Evolutionary conservation across 345 rosid species (phyloP), one percentile per base, ranked within the genome.

Genomic region (Euclidium syriacum): DNA sequence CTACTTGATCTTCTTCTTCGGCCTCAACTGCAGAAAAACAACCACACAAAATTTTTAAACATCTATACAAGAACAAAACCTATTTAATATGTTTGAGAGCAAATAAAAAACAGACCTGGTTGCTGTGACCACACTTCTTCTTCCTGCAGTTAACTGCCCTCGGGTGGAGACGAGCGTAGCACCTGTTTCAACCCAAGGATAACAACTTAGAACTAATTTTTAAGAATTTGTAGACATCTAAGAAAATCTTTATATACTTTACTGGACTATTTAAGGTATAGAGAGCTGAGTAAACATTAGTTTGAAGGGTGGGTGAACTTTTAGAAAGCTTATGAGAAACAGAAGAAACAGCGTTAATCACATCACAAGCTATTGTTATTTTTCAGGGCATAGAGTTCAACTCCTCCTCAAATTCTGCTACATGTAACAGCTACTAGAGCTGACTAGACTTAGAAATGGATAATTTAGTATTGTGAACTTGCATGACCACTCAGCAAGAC

Each of bases 101-200:
- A 36, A n/a, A 39, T 12, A 6, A 6, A 39, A 20, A 83, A 85
- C 43, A 39, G 43, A 39, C 62, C 92, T 85, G 90, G 52, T 85
- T 88, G 83, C 90, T 88, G 67, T 88, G 96, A 6, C 96, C 96
- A 30, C 96, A 88, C 70, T 88, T 85, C 81, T 88, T 88, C 85
- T 88, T 88, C 53, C 92, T 58, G 74, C 96, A 88, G 73, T 85
- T 85, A n/a, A 88, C 96, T 43, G 90, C 92, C 52, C 96, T 79
- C 1, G 92, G 96, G 60, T 85, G 96, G 69, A 85, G 82, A 42
- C 91, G 91, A 7, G 91, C 96, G 74, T 88, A 87, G 26, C 95
- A 87, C 60, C 91, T 83, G 54, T 39, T 39, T 15, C 16, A 41
- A 57, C 38, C 36, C 15, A 17, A 41, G 10, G 10, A 25, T 22